Evolutionary conservation across 805 yeast genomes (phyloP).

Genomic region (Cyberlindnera sargentensis): DNA sequence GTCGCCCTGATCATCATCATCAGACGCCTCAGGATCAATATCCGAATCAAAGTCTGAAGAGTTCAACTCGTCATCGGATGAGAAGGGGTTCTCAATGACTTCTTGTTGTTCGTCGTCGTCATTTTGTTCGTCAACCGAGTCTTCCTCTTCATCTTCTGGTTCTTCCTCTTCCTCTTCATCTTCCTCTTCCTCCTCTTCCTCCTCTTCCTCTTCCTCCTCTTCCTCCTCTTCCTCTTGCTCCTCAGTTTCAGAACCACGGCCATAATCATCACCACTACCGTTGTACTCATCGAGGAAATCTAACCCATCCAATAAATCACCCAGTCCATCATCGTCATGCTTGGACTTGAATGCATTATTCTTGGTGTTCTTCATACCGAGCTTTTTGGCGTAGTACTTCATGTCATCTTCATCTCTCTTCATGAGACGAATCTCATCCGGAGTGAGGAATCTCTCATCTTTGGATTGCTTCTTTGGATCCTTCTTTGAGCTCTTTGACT

Average conservation of each 20-base stretch:
- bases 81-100: slow-evolving; percentile 27
- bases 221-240: slow-evolving; percentile 23
- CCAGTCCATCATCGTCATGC: slow-evolving; percentile 70
- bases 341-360: slow-evolving; percentile 38
- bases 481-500: slow-evolving; percentile 6
- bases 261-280: slow-evolving; percentile 20
- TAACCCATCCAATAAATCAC: slow-evolving; percentile 72
- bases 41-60: slow-evolving; percentile 39
- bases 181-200: background rate
- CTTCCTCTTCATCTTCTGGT: slow-evolving; percentile 21
- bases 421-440: slow-evolving; percentile 42
- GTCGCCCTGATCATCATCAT: slow-evolving; percentile 25
- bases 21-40: slow-evolving; percentile 29
- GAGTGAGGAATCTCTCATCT: slow-evolving; percentile 24
- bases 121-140: slow-evolving; percentile 20
- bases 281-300: slow-evolving; percentile 34
- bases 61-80: slow-evolving; percentile 35
- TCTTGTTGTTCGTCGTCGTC: slow-evolving; percentile 22
- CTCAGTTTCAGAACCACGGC: slow-evolving; percentile 21
- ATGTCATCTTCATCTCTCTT: slow-evolving; percentile 70
- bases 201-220: slow-evolving; percentile 15
- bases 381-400: slow-evolving; percentile 72
- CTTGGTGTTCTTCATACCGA: slow-evolving; percentile 58
- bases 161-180: slow-evolving; percentile 15
- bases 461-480: slow-evolving; percentile 9